Percentiles rank a stretch among this genome's conserved stretches.
Conservation (phyloP, 768 basidiomycete genomes). For the Tylopilus felleus region DNA sequence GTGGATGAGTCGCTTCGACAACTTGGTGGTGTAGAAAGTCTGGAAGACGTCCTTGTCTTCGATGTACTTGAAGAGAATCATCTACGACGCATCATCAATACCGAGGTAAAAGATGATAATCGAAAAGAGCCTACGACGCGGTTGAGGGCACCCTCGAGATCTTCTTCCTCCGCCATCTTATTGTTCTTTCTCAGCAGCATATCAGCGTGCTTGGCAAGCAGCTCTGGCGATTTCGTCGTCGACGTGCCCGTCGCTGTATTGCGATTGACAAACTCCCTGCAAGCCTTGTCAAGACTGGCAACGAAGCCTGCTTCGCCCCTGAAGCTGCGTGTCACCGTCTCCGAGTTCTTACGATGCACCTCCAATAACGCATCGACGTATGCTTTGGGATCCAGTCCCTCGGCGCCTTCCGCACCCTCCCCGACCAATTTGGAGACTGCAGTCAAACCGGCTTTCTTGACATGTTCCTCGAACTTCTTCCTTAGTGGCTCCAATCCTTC, state of each 20-base stretch:
- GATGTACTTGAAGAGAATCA: constrained; percentile 97
- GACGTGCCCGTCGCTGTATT: constrained; percentile 88
- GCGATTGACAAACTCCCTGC: constrained; percentile 90
- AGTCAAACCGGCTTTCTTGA: constrained; percentile 83
- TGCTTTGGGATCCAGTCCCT: constrained; percentile 82
- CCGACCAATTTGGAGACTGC: constrained; percentile 71
- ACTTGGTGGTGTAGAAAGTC: constrained; percentile 92
- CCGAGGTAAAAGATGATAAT: neutral
- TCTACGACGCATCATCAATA: constrained; percentile 46
- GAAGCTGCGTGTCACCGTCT: constrained; percentile 86
- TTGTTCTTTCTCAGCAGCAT: constrained; percentile 89
- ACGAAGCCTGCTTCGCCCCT: constrained; percentile 92
- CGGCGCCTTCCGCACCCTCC: constrained; percentile 50
- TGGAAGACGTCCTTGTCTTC: constrained; percentile 99
- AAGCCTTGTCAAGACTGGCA: constrained; percentile 91
- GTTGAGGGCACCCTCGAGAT: constrained; percentile 85
- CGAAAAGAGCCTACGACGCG: constrained; percentile 64
- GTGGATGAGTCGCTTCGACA: constrained; percentile 90
- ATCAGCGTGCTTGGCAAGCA: constrained; percentile 91
- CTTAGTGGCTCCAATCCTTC: constrained; percentile 89
- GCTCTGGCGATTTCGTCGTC: constrained; percentile 82
- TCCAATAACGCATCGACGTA: constrained; percentile 92
- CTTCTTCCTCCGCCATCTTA: constrained; percentile 89
- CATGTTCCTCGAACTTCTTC: constrained; percentile 92
- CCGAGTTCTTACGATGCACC: constrained; percentile 88